These are phyloP conservation scores for Phoma sp. DNA, from an alignment of 2,329 filamentous ascomycete species.

Conservation along the genomic window DNA sequence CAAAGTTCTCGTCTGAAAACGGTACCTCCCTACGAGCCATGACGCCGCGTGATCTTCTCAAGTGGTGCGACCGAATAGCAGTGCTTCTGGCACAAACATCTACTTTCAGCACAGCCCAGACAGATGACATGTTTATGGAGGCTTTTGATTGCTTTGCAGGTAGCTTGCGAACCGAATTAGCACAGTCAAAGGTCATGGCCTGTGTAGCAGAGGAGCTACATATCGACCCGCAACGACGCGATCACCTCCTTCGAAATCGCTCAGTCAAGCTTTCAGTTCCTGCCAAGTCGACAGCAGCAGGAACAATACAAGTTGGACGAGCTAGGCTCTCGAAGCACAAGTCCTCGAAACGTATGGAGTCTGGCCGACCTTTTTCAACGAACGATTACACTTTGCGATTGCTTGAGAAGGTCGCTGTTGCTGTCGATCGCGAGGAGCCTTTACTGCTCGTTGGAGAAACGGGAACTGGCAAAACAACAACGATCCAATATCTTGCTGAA, in stretches of 20 bases:
- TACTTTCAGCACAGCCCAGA: slow-evolving; percentile 70
- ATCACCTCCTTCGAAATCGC: slow-evolving; percentile 76
- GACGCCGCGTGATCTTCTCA: slow-evolving; percentile 81
- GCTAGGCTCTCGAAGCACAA: slow-evolving; percentile 54
- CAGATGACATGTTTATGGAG: slow-evolving; percentile 90
- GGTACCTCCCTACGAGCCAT: slow-evolving; percentile 65
- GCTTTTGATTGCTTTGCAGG: slow-evolving; percentile 91
- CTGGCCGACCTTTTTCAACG: slow-evolving; percentile 74
- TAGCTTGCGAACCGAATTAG: slow-evolving; percentile 70
- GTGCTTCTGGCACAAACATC: slow-evolving; percentile 67
- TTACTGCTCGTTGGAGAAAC: slow-evolving; percentile 97
- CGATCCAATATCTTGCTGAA: slow-evolving; percentile 89
- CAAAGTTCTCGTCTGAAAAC: slow-evolving; percentile 57
- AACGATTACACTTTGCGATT: slow-evolving; percentile 84
- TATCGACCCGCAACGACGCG: slow-evolving; percentile 79
- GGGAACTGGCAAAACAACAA: slow-evolving; percentile 96
- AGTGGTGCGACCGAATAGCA: slow-evolving; percentile 83
- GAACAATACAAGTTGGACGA: slow-evolving; percentile 47
- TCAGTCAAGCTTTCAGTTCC: slow-evolving; percentile 66
- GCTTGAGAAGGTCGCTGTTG: slow-evolving; percentile 85
- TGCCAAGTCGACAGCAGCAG: slow-evolving; percentile 32
- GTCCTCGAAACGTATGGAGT: slow-evolving; percentile 47
- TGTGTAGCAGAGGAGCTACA: slow-evolving; percentile 86
- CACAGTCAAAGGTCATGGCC: slow-evolving; percentile 65
- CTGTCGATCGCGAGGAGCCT: slow-evolving; percentile 84